Percentiles rank a stretch among this genome's conserved stretches.
These are phyloP conservation scores for Phoenix roebelenii DNA, from an alignment of 176 grass and related monocot genomes.

Conservation along the genomic window DNA sequence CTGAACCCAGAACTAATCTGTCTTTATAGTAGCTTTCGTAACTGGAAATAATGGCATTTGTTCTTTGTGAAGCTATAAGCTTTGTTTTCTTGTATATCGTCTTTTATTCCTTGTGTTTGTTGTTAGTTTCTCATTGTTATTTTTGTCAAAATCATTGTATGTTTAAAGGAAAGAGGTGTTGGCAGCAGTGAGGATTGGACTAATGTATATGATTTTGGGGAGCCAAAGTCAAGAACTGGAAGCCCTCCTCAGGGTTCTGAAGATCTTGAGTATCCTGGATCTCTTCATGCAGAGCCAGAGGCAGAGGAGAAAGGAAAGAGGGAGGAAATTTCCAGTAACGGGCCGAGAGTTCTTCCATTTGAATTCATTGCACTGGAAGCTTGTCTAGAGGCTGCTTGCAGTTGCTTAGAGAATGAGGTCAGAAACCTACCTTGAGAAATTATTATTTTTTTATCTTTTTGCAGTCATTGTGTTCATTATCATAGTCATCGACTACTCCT, in stretches of 20 bases:
- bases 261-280: background rate
- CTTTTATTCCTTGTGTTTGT: background rate
- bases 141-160: background rate
- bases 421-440: background rate
- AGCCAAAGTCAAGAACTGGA: background rate
- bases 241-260: background rate
- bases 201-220: background rate
- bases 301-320: constrained; percentile 7
- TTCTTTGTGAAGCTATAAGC: background rate
- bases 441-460: background rate
- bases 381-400: constrained; percentile 57
- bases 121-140: background rate
- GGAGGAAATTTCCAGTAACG: background rate
- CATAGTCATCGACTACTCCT: too few relatives aligned
- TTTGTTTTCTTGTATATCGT: background rate
- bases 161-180: constrained; percentile 5
- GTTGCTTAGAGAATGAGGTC: constrained; percentile 45
- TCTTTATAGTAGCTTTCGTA: too few relatives aligned
- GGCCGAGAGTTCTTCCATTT: constrained; percentile 33
- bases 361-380: constrained; percentile 64
- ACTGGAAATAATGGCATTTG: background rate
- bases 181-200: background rate
- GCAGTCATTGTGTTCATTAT: too few relatives aligned
- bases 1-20: too few relatives aligned
- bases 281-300: background rate